Evolutionary conservation across 805 yeast genomes (phyloP), one percentile per base, ranked within the genome.

Genomic region (Barnettozyma sp.): DNA sequence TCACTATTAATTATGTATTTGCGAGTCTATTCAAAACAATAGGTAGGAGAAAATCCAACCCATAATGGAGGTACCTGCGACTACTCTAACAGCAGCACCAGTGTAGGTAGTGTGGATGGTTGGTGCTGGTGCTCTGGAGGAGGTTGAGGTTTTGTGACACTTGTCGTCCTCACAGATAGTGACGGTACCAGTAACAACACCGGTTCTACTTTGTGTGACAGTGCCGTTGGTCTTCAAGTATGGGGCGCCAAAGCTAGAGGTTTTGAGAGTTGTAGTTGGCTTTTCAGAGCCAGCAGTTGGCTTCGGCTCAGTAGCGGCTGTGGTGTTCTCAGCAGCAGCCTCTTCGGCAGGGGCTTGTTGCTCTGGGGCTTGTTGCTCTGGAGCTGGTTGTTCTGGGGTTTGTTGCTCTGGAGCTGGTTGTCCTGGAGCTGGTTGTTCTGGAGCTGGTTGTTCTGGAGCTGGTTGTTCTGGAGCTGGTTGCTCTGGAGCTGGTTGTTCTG

Each of bases 191-290:
- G 30, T 26, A 7, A 15, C 20, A 17, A 21, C 17, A 17, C 20
- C 20, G 12, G 30, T 16, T 5, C 15, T 15, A 21, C 20, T 26
- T 17, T 25, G 13, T 6, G 20, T 26, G 12, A 26, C 30, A 13
- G 30, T 26, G 17, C 30, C 21, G 21, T 26, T 26, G 7, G 21
- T 16, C 12, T 16, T 7, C 5, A 10, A n/a, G 27, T 25, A 36
- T 26, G 33, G 33, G 31, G 35, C 41, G 11, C 20, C 31, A 28
- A n/a, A n/a, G n/a, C n/a, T n/a, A n/a, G 24, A 34, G 30, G 38
- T 30, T 22, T 36, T 14, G 16, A n/a, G 10, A 9, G 16, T 25
- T 4, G 27, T 25, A 7, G 15, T 25, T n/a, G 27, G 31, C 7
- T 24, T 25, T 15, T 22, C 25, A n/a, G 30, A 27, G 14, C 20